A percentile compares a stretch with the other conserved stretches of the same genome.
Evolutionary conservation across 805 yeast genomes (phyloP).

Genomic region (Candida montana): DNA sequence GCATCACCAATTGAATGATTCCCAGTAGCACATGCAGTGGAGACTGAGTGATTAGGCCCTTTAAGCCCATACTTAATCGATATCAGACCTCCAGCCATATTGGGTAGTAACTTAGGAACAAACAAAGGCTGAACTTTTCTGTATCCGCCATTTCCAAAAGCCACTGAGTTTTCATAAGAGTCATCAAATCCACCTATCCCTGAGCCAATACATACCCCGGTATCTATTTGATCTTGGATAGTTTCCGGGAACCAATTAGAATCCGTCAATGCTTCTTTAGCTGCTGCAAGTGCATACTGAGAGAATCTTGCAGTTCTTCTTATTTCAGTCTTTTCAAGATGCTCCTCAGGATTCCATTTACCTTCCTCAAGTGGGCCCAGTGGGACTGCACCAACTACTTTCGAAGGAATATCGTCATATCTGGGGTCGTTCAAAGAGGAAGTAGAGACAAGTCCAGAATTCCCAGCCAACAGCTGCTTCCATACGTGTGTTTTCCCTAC

Average conservation of each 20-base stretch:
- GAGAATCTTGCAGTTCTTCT: conserved; percentile 67
- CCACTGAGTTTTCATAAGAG: conserved; percentile 54
- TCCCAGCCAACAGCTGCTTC: conserved; percentile 43
- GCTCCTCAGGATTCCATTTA: conserved; percentile 48
- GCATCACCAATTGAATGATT: conserved; percentile 94
- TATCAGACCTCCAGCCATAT: conserved; percentile 93
- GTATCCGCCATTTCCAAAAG: conserved; percentile 46
- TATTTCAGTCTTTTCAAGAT: conserved; percentile 35
- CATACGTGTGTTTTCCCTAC: conserved; percentile 54
- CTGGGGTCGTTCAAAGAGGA: conserved; percentile 23
- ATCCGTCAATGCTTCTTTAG: conserved; percentile 71
- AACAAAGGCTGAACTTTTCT: conserved; percentile 78
- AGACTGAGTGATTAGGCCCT: conserved; percentile 85
- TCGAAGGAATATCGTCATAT: conserved; percentile 53
- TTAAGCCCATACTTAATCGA: conserved; percentile 69
- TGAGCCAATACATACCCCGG: conserved; percentile 86
- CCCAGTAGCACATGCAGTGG: conserved; percentile 98
- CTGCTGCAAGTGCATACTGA: conserved; percentile 73
- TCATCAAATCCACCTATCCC: conserved; percentile 89
- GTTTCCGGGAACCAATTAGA: conserved; percentile 46
- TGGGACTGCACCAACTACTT: conserved; percentile 75
- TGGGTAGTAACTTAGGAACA: conserved; percentile 75
- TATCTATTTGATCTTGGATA: conserved; percentile 29
- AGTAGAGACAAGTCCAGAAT: conserved; percentile 60
- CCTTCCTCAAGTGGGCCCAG: conserved; percentile 37